A percentile compares a stretch with the other conserved stretches of the same genome.
These are phyloP conservation scores for Stemphylium beticola DNA, from an alignment of 2,329 filamentous ascomycete species.

Conservation along the genomic window DNA sequence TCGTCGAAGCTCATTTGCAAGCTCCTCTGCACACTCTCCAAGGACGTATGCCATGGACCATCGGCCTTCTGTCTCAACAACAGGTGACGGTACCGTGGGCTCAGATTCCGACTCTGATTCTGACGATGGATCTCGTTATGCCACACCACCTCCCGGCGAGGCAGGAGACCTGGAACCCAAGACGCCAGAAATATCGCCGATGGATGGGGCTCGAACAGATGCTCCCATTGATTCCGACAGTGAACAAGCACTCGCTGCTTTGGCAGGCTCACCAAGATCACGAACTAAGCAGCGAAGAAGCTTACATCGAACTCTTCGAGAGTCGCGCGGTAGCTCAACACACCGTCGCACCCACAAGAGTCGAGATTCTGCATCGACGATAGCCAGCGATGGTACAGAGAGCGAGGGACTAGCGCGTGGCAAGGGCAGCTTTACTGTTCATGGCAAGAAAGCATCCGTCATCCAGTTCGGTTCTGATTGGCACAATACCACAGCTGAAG, in stretches of 20 bases:
- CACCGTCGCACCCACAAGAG: constrained; percentile 76
- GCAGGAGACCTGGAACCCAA: constrained; percentile 25
- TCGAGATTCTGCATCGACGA: constrained; percentile 71
- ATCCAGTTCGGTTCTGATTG: constrained; percentile 96
- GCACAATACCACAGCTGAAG: constrained; percentile 61
- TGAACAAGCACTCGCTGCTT: constrained; percentile 33
- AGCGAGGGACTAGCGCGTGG: constrained; percentile 77
- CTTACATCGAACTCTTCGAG: constrained; percentile 86
- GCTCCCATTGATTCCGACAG: constrained; percentile 37
- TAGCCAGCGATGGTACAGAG: constrained; percentile 56
- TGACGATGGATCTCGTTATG: constrained; percentile 33
- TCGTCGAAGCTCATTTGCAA: constrained; percentile 40
- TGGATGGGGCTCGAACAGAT: constrained; percentile 35
- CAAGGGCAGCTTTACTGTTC: constrained; percentile 89
- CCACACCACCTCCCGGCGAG: constrained; percentile 42
- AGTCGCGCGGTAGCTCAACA: constrained; percentile 70
- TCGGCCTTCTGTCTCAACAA: constrained; percentile 43
- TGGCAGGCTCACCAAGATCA: constrained; percentile 56
- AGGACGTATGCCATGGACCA: constrained; percentile 41
- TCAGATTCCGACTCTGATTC: constrained; percentile 37
- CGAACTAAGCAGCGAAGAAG: constrained; percentile 79
- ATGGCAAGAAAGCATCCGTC: constrained; percentile 97
- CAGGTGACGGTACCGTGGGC: constrained; percentile 31
- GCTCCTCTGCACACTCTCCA: constrained; percentile 45
- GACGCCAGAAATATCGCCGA: constrained; percentile 31